Percentiles rank a stretch among this genome's conserved stretches.
Evolutionary conservation across 495 filamentous ascomycete genomes (phyloP).

Genomic region (Hyphodiscus hymeniophilus): DNA sequence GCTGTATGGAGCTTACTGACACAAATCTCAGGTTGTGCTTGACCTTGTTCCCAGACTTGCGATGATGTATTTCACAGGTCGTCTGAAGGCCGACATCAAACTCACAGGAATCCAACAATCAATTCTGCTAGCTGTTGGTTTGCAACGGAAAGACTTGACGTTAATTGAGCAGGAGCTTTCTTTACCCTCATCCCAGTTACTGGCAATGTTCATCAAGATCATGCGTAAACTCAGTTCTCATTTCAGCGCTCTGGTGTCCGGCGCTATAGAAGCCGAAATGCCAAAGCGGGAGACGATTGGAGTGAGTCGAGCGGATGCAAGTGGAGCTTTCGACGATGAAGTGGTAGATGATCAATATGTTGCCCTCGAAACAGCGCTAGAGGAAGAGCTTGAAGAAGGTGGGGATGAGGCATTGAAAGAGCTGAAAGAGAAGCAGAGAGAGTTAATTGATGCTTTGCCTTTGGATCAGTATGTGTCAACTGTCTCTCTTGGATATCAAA

Average conservation of each 20-base stretch:
- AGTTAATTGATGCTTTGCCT: constrained; percentile 80
- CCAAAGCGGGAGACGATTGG: constrained; percentile 48
- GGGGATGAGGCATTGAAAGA: constrained; percentile 64
- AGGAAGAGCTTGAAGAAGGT: constrained; percentile 82
- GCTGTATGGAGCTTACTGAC: too few species aligned
- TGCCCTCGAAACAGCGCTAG: constrained; percentile 60
- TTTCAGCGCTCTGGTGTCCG: constrained; percentile 67
- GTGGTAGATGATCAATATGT: constrained; percentile 52
- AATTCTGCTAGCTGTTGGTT: constrained; percentile 79
- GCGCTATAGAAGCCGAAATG: constrained; percentile 61
- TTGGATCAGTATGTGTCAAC: constrained; percentile 65
- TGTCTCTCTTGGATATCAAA: not conserved
- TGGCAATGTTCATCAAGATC: constrained; percentile 96
- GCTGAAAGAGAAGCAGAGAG: constrained; percentile 65
- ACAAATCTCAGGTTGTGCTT: constrained; percentile 85
- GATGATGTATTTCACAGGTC: constrained; percentile 72
- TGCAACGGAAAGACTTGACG: constrained; percentile 82
- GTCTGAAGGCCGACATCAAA: constrained; percentile 54
- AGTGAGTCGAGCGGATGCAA: constrained; percentile 45
- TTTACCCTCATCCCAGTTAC: constrained; percentile 65
- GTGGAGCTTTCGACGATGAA: constrained; percentile 50
- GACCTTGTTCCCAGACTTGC: constrained; percentile 83
- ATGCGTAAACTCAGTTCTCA: constrained; percentile 74
- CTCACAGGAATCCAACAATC: constrained; percentile 73
- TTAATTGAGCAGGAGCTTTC: constrained; percentile 72